Percentiles rank a stretch among this genome's conserved stretches.
phyloP scores from a whole-genome alignment of 345 rosid genomes.

The Carallia pectinifolia region DNA sequence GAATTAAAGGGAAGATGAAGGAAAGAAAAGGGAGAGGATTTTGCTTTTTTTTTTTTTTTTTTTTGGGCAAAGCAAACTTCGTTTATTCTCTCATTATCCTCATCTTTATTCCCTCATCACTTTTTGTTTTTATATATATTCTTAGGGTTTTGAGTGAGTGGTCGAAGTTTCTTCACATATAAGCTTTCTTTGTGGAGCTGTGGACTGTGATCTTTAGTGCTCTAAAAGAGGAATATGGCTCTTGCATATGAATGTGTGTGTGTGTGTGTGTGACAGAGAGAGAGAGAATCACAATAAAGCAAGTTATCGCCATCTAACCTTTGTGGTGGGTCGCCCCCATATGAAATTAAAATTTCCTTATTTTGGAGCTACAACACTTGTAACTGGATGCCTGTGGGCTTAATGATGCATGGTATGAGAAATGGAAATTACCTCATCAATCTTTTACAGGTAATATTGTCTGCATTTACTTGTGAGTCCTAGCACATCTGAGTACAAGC shows the following conservation, averaged over 20 bases:
- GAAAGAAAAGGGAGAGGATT: constrained; percentile 24
- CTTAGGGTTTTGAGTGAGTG: constrained; percentile 63
- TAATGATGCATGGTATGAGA: constrained; percentile 57
- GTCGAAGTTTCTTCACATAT: constrained; percentile 50
- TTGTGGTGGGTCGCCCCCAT: constrained; percentile 36
- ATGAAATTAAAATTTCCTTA: constrained; percentile 12
- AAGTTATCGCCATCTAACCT: constrained; percentile 22
- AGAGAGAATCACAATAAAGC: constrained; percentile 10
- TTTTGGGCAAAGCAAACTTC: not conserved
- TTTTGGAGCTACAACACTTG: constrained; percentile 10
- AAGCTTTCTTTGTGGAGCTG: constrained; percentile 48
- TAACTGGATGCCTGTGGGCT: not conserved
- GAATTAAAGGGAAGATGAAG: constrained; percentile 22
- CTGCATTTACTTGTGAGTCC: not conserved
- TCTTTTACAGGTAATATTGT: not conserved
- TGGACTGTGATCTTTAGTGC: constrained; percentile 31
- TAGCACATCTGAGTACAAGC: too few species aligned
- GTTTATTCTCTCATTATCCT: constrained; percentile 33
- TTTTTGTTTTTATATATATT: constrained; percentile 43
- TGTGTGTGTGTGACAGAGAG: not conserved
- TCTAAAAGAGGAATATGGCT: constrained; percentile 22
- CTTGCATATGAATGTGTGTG: constrained; percentile 29
- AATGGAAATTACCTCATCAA: constrained; percentile 22
- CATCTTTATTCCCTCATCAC: constrained; percentile 13
- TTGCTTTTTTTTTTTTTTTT: constrained; percentile 26